Evolutionary conservation across 441 rosid genomes (phyloP).

Genomic region (Populus trichocarpa): DNA sequence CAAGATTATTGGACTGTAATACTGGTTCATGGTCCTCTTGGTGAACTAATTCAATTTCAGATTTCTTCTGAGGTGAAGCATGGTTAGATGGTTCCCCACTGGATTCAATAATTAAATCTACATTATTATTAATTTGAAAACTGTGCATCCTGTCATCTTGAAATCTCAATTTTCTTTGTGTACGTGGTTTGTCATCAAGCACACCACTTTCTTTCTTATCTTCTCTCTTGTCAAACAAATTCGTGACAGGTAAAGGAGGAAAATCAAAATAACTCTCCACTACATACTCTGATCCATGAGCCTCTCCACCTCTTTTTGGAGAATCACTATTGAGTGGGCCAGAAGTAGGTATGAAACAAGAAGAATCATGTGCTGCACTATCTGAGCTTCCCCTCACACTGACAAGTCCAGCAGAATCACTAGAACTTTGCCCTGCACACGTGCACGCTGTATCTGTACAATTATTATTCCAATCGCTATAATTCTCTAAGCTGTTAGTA

Average conservation of each 20-base stretch:
- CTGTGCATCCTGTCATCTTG: conserved; percentile 59
- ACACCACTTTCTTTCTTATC: conserved; percentile 36
- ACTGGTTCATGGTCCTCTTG: conserved; percentile 35
- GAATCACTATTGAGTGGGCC: conserved; percentile 38
- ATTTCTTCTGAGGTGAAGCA: conserved; percentile 21
- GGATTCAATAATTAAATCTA: conserved; percentile 72
- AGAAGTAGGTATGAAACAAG: conserved; percentile 48
- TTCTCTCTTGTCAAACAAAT: conserved; percentile 64
- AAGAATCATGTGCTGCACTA: conserved; percentile 48
- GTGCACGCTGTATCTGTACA: conserved; percentile 50
- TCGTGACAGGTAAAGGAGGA: conserved; percentile 67
- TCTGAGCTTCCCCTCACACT: conserved; percentile 61
- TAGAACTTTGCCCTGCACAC: conserved; percentile 55
- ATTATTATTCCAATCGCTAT: conserved; percentile 47
- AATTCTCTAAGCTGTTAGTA: conserved; percentile 43
- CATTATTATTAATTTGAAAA: conserved; percentile 68
- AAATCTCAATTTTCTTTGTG: conserved; percentile 31
- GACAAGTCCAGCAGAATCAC: conserved; percentile 59
- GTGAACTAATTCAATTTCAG: conserved; percentile 64
- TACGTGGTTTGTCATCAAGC: conserved; percentile 31
- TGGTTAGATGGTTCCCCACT: conserved; percentile 39
- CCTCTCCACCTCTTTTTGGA: conserved; percentile 35
- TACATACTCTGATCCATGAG: conserved; percentile 34
- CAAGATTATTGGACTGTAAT: conserved; percentile 31
- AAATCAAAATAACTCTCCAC: conserved; percentile 50